Evolutionary conservation across 768 basidiomycete genomes (phyloP), one percentile per base, ranked within the genome.

Genomic region (Amanita phalloides): DNA sequence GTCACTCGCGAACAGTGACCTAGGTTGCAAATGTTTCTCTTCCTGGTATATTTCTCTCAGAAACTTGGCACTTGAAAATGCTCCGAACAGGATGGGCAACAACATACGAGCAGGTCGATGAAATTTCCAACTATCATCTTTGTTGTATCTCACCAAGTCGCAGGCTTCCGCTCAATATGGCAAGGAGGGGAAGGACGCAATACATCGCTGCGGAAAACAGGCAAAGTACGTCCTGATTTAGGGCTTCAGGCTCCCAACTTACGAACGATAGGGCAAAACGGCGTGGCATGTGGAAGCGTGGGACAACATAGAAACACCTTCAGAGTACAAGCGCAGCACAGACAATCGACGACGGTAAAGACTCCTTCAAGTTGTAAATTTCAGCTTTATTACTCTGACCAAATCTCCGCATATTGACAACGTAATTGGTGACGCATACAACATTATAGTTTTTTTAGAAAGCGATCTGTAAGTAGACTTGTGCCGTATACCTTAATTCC

Each of bases 131-230:
- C 11, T 17, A 21, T 14, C 36, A n/a, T 45, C 23, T n/a, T 30
- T 35, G 11, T 21, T 32, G 2, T 28, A 46, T 33, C 33, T 42
- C 38, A 53, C 11, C 7, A n/a, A 10, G 6, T 48, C 0, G 41
- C 49, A 76, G 63, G 71, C 76, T 7, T 87, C 86, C 3, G 90
- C 87, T 13, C 86, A 86, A 58, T 88, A 94, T 55, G 91, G 91
- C 1, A 66, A 71, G 20, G 73, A 71, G 67, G 81, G 82, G 2
- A 77, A 85, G 53, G 84, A 82, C 2, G 69, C 67, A 42, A n/a
- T 87, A 85, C 64, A 61, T 86, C 38, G 66, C 67, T 13, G 60
- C 82, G 3, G 84, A 94, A 64, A 66, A 1, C 71, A 78, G 56
- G 90, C 90, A 1, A 83, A 74, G 90, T 90, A 48, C 55, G 78